Evolutionary conservation across 768 basidiomycete species (phyloP), one percentile per base, ranked within the genome.

Genomic region (Agrocybe chaxingu): DNA sequence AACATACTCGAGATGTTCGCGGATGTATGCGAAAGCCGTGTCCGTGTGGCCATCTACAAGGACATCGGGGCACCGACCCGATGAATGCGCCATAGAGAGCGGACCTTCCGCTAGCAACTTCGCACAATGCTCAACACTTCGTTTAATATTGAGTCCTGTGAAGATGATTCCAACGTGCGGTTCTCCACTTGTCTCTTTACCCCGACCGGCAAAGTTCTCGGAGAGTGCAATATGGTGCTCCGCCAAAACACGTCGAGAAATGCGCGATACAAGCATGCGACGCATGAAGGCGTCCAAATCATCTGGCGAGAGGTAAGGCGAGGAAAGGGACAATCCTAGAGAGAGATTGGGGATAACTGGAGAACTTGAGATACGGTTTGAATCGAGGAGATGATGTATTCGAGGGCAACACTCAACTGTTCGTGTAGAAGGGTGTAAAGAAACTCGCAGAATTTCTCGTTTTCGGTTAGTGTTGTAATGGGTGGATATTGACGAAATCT

Each of bases 151-250:
- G 43, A 95, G 68, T 2, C 79, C 79, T 1, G 91, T 92, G 57
- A 83, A 86, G 42, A 95, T 93, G 49, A 95, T 85, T 4, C 92
- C 92, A 13, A 95, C 90, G 61, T 87, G 82, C 6, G 79, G 78
- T 57, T 83, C 81, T 42, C 64, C 70, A 7, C 66, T 63, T 8
- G 57, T 50, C 37, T 77, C 62, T 4, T 63, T 55, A 13, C 65
- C 57, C 39, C 63, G 64, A 41, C 76, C 68, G 54, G 65, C 66
- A 50, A 81, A 73, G 24, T 76, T 78, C 50, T 80, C 75, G 6
- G 91, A 87, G 4, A 96, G 73, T 1, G 90, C 87, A 47, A 94
- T 80, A 58, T 96, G 92, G 57, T 96, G 92, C 62, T 94, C 90
- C 3, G 84, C 89, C 18, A 96, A 77, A 31, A 96, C 93, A 31